Base-by-base conservation (phyloP, 1,139 yeast species). In the Pichia sp. region DNA sequence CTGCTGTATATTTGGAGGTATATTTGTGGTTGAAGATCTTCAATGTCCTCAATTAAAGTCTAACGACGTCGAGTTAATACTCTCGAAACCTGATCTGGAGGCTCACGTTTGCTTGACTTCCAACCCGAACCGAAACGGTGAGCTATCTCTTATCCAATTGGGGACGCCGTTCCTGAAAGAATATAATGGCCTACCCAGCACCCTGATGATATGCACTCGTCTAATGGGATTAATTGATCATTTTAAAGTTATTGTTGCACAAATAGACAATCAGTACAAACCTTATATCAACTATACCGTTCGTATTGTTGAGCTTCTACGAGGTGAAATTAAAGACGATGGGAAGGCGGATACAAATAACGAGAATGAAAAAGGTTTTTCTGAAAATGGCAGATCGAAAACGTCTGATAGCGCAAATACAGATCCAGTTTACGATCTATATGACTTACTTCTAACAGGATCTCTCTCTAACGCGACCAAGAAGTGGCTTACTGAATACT, bases 371-470 rank as follows among this genome's bases (percentile, higher is more conserved):
- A 26, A 11, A n/a, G 18, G 11, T 3, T 26, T 23, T 19, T n/a
- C n/a, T n/a, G n/a, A n/a, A n/a, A n/a, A n/a, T n/a, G n/a, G n/a
- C n/a, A n/a, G n/a, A n/a, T n/a, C n/a, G n/a, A n/a, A n/a, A n/a
- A n/a, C n/a, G n/a, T 25, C 23, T n/a, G 35, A 25, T 15, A 36
- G 34, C 20, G 33, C 33, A 7, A 33, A 36, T 13, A 41, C 44
- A 2, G 59, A 53, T 17, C 53, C 57, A 1, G 50, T 55, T 1
- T 56, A 56, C 32, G 64, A 61, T 34, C 53, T 80, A 8, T 69
- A 66, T 41, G 78, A 74, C 35, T 52, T 76, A 11, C 55, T 80
- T 2, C 50, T 79, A 4, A 77, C 87, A 0, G 80, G 82, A 3
- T 59, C 74, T 32, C 65, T 79, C 42, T 69, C 74, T 2, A 63